A percentile compares a stretch with the other conserved stretches of the same genome.
These are phyloP conservation scores for Lunasporangiospora selenospora DNA, from an alignment of 192 early-diverging fungal genomes.

Conservation along the genomic window DNA sequence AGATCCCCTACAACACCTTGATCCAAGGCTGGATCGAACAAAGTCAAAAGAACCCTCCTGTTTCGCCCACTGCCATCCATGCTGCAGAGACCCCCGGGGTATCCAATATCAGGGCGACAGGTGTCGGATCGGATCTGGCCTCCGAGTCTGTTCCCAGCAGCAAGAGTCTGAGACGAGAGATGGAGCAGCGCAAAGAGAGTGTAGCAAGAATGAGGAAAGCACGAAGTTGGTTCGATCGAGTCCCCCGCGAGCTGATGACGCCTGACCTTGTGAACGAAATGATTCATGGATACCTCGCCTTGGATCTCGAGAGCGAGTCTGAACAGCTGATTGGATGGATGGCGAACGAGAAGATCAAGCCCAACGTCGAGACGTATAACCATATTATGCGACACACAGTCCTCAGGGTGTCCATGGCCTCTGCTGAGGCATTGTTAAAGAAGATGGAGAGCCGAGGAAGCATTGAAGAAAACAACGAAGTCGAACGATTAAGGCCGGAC, in stretches of 20 bases:
- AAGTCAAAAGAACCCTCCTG: slow-evolving; percentile 14
- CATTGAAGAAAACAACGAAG: slow-evolving; percentile 11
- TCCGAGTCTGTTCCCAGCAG: slow-evolving; percentile 25
- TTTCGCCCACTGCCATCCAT: slow-evolving; percentile 15
- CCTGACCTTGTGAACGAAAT: slow-evolving; percentile 28
- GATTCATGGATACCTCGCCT: slow-evolving; percentile 33
- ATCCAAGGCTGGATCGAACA: slow-evolving; percentile 44
- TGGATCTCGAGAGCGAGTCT: slow-evolving; percentile 33
- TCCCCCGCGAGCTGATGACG: slow-evolving; percentile 4
- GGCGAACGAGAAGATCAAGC: slow-evolving; percentile 27
- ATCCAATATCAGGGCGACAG: neutral
- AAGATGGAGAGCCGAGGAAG: slow-evolving; percentile 20
- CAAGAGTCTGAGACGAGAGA: slow-evolving; percentile 25
- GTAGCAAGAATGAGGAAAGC: slow-evolving; percentile 29
- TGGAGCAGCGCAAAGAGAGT: slow-evolving; percentile 8
- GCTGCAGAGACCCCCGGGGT: neutral
- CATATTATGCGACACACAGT: slow-evolving; percentile 32
- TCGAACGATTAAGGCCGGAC: no score
- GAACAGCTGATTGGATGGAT: slow-evolving; percentile 32
- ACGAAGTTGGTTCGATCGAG: slow-evolving; percentile 29
- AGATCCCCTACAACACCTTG: slow-evolving; percentile 20
- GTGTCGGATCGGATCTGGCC: no score
- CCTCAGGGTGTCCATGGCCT: slow-evolving; percentile 17
- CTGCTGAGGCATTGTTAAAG: slow-evolving; percentile 20
- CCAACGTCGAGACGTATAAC: slow-evolving; percentile 32